These are phyloP conservation scores for Psidium friedrichsthalianum DNA, from an alignment of 345 rosid genomes.

Conservation along the genomic window DNA sequence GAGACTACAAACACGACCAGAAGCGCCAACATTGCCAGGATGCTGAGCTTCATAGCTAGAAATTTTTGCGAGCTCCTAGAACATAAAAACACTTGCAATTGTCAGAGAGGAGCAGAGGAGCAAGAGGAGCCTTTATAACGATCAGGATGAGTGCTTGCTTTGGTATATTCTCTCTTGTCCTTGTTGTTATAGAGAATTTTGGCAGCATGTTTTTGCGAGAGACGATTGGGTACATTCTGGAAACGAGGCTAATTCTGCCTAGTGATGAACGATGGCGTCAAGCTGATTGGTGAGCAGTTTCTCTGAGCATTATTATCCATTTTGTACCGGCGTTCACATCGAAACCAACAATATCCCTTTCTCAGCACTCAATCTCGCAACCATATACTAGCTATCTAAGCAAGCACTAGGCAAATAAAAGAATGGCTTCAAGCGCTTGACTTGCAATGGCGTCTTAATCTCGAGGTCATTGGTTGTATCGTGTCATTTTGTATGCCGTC, in stretches of 20 bases:
- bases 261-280: background rate
- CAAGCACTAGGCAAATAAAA: background rate
- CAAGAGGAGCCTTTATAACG: background rate
- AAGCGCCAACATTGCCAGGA: slow-evolving; percentile 13
- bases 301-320: background rate
- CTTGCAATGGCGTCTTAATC: background rate
- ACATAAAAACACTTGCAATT: background rate
- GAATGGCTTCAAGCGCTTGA: background rate
- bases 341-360: background rate
- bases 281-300: background rate
- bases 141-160: background rate
- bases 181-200: background rate
- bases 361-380: background rate
- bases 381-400: background rate
- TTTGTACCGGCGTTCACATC: background rate
- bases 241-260: background rate
- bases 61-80: background rate
- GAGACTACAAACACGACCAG: slow-evolving; percentile 10
- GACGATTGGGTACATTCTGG: background rate
- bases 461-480: background rate
- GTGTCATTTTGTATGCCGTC: background rate
- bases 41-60: slow-evolving; percentile 26
- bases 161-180: background rate
- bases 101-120: background rate
- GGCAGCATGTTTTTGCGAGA: background rate